These are phyloP conservation scores for Talaromyces sp. DNA, from an alignment of 2,329 filamentous ascomycete genomes.

Conservation along the genomic window DNA sequence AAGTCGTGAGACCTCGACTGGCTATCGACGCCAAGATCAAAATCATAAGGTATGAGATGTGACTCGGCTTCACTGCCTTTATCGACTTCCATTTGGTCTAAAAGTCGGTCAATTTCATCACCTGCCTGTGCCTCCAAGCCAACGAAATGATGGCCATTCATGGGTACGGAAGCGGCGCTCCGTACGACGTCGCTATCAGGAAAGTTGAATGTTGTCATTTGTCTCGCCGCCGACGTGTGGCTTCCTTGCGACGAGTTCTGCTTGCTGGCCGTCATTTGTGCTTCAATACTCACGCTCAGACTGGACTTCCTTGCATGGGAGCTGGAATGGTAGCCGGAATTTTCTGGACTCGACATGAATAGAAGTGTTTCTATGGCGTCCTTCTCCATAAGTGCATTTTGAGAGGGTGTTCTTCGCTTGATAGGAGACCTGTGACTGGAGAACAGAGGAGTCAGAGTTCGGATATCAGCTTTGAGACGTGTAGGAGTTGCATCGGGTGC, in stretches of 20 bases:
- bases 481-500: conserved; percentile 31
- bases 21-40: not conserved
- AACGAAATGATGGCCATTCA: conserved; percentile 10
- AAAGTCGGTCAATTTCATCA: conserved; percentile 40
- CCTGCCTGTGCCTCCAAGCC: conserved; percentile 34
- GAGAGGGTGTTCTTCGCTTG: conserved; percentile 35
- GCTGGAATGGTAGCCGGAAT: conserved; percentile 42
- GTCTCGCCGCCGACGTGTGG: not conserved
- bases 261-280: conserved; percentile 23
- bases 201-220: not conserved
- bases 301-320: conserved; percentile 29
- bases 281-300: conserved; percentile 25
- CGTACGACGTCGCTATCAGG: not conserved
- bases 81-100: conserved; percentile 38
- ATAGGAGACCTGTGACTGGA: conserved; percentile 9
- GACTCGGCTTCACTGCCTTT: conserved; percentile 37
- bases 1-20: not conserved
- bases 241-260: conserved; percentile 24
- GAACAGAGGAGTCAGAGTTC: conserved; percentile 20
- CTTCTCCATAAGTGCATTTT: conserved; percentile 47
- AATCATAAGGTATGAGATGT: conserved; percentile 18
- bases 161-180: not conserved
- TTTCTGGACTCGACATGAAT: conserved; percentile 50
- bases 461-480: conserved; percentile 17
- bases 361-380: conserved; percentile 50